phyloP scores from a whole-genome alignment of 2,329 filamentous ascomycete species.

The Ceratocystis lukuohia region DNA sequence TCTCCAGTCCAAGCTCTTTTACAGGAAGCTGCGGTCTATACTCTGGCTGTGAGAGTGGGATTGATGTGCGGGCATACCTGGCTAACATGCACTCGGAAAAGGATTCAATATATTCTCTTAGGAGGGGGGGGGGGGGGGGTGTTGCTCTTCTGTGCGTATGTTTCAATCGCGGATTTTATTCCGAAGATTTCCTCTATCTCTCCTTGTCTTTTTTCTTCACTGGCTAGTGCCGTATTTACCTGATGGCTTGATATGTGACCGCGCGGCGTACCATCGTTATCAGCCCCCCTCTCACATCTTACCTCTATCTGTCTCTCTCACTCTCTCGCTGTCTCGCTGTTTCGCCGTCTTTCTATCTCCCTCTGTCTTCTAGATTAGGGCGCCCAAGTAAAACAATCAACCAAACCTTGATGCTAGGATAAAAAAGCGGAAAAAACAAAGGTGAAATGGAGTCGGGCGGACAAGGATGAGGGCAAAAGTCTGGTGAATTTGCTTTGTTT shows the following conservation, averaged over 20 bases:
- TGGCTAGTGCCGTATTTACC: not conserved
- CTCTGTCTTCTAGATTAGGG: too few relatives aligned
- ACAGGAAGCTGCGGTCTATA: not conserved
- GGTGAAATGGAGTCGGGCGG: too few relatives aligned
- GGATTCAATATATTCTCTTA: slow-evolving; percentile 7
- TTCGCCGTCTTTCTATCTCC: too few relatives aligned
- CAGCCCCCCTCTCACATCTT: not conserved
- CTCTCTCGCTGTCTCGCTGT: not conserved
- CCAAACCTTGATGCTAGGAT: too few relatives aligned
- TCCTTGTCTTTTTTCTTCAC: not conserved
- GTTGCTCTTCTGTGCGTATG: not conserved
- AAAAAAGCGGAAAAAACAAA: too few relatives aligned
- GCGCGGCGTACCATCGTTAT: not conserved
- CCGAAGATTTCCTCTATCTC: not conserved
- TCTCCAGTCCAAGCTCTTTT: not conserved
- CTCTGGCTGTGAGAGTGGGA: not conserved
- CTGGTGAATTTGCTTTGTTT: too few relatives aligned
- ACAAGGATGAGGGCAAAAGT: too few relatives aligned
- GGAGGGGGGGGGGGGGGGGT: too few relatives aligned
- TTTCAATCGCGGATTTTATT: not conserved
- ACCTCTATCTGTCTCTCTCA: not conserved
- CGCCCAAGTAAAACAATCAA: too few relatives aligned
- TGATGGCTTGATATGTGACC: slow-evolving; percentile 1
- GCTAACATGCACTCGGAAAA: not conserved
- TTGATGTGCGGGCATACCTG: not conserved